Evolutionary conservation across 345 rosid genomes (phyloP), one percentile per base, ranked within the genome.

Genomic region (Psidium guajava): DNA sequence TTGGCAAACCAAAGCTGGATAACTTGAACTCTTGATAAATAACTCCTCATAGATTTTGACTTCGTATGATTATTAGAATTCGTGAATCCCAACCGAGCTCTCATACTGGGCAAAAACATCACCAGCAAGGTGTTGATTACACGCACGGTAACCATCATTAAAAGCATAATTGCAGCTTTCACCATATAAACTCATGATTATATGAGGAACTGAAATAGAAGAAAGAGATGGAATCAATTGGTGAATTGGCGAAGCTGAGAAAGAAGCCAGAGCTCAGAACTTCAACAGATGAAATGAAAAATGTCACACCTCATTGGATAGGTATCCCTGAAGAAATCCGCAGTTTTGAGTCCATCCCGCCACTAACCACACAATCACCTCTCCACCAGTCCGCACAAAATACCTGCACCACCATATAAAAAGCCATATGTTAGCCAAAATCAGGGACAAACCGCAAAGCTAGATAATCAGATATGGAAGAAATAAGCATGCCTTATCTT

Each of bases 301-400:
- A 36, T 69, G 80, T 36, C 80, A 69, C 20, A 69, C 80, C 80
- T 69, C 47, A 69, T 69, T 87, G 86, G 81, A 95, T 89, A 74
- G 93, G 82, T 55, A 94, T 87, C 57, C 88, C 98, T 0, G 98
- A 90, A 82, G 95, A 93, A 49, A 98, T 91, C 82, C 93, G 87
- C 86, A 98, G 96, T 90, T 94, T 94, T 16, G 94, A 88, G 88
- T 98, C 99, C 59, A 87, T 96, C 58, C 99, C 99, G 57, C 99
- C 99, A 82, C 99, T 96, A 87, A 94, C 82, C 52, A 96, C 92
- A 42, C 91, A 85, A 86, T 98, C 94, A 59, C 92, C 92, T 89
- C 90, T 98, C 99, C 99, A 98, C 99, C 99, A 98, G 91, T 94
- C 99, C 14, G 96, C 96, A 87, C 95, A 91, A 54, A 95, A 89